These are phyloP conservation scores for Aristolochia fimbriata DNA, from an alignment of 164 flowering plant genomes.

Conservation along the genomic window DNA sequence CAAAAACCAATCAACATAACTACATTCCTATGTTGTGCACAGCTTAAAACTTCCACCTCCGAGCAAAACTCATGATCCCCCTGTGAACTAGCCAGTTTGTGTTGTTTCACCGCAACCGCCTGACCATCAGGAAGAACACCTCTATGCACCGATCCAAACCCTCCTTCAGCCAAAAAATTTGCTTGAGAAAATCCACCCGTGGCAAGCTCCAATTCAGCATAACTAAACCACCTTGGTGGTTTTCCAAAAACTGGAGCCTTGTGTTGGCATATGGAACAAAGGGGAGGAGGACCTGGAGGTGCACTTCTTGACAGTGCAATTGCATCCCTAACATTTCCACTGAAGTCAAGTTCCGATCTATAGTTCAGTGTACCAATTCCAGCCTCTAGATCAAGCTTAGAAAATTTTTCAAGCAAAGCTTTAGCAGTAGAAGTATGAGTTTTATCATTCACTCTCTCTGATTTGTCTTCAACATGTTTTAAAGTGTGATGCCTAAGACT, in stretches of 20 bases:
- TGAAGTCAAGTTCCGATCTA: conserved; percentile 24
- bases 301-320: conserved; percentile 44
- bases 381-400: conserved; percentile 33
- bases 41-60: conserved; percentile 89
- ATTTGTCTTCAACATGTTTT: conserved; percentile 18
- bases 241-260: conserved; percentile 75
- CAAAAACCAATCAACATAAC: conserved; percentile 91
- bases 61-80: conserved; percentile 90
- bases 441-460: conserved; percentile 18
- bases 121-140: conserved; percentile 76
- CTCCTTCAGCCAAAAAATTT: conserved; percentile 97
- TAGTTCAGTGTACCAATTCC: conserved; percentile 26
- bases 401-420: conserved; percentile 34
- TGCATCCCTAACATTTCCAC: conserved; percentile 50
- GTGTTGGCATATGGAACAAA: conserved; percentile 83
- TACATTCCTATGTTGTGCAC: conserved; percentile 98
- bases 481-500: conserved; percentile 24
- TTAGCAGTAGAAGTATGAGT: conserved; percentile 25
- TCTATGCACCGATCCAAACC: conserved; percentile 87
- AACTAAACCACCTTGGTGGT: conserved; percentile 79
- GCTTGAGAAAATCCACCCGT: conserved; percentile 67
- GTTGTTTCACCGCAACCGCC: conserved; percentile 88
- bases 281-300: conserved; percentile 73
- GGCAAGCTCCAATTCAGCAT: conserved; percentile 66
- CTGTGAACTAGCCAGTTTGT: conserved; percentile 83